Evolutionary conservation across 768 basidiomycete genomes (phyloP), one percentile per base, ranked within the genome.

Genomic region (Russula vinacea): DNA sequence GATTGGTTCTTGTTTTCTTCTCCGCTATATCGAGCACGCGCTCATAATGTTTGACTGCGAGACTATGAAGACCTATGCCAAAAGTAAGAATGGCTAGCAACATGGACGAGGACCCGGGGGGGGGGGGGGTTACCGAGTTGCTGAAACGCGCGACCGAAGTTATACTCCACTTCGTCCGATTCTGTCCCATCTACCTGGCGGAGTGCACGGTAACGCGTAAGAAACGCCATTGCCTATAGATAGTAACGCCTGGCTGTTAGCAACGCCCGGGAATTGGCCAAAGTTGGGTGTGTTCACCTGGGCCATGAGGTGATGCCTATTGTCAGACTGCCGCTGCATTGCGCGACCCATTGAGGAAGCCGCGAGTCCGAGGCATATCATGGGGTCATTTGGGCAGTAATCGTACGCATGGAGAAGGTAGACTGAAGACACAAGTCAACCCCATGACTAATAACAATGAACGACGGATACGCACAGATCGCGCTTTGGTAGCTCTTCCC

Each of bases 271-370:
- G 42, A 42, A 55, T 19, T 14, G 52, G 29, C 19, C 52, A 17
- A 45, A 42, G 10, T 44, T 40, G 4, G 17, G 14, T 5, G 29
- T n/a, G 70, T 16, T 29, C 52, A 85, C 84, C 74, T 94, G 92
- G 4, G 87, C 81, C 44, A 98, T 82, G 63, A 94, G 81, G 73
- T 96, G 91, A 71, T 97, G 90, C 45, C 94, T 78, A 72, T 99
- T 98, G 75, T 98, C 96, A 16, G 89, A 87, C 73, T 98, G 95
- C 22, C 95, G 83, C 68, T 95, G 92, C 88, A 93, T 92, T 0
- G 94, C 89, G 42, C 96, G 82, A 13, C 94, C 93, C 52, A 97
- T 78, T 24, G 92, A 97, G 0, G 92, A 86, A 52, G 94, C 85
- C 0, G 88, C 91, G 10, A 98, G 79, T 50, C 82, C 84, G 5